Evolutionary conservation across 176 grass and related monocot genomes (phyloP).

Genomic region (bread wheat (Triticum aestivum)): DNA sequence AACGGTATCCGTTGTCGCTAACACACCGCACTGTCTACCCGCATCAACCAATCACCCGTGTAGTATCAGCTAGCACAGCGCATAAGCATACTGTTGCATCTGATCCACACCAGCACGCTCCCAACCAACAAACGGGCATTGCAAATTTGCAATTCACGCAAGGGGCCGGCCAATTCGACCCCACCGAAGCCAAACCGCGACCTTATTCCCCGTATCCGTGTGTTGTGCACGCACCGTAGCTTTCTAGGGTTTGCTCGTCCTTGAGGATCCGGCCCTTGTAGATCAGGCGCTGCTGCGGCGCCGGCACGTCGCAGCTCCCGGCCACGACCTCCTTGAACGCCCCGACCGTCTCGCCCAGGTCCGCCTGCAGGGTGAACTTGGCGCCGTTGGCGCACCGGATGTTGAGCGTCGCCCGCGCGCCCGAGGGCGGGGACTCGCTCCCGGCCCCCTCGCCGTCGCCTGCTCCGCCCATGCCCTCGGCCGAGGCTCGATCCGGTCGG

Average conservation of each 20-base stretch:
- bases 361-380: constrained; percentile 67
- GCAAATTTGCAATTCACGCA: constrained; percentile 22
- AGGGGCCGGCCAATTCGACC: neutral
- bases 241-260: constrained; percentile 91
- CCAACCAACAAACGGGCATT: constrained; percentile 11
- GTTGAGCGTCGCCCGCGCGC: constrained; percentile 43
- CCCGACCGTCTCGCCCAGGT: constrained; percentile 55
- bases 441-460: constrained; percentile 30
- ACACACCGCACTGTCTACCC: neutral
- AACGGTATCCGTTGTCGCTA: neutral
- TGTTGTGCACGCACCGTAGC: constrained; percentile 63
- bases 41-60: neutral
- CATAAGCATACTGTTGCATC: neutral
- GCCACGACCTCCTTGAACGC: constrained; percentile 73
- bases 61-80: neutral
- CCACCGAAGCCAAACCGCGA: neutral
- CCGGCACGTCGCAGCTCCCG: constrained; percentile 72
- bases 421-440: constrained; percentile 30
- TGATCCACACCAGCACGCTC: neutral
- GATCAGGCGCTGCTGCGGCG: constrained; percentile 94
- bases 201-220: neutral
- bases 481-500: constrained; percentile 42
- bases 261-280: constrained; percentile 94
- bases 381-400: constrained; percentile 80
- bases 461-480: constrained; percentile 48